Conservation (phyloP, 148 eudicot species). For the Amaranthus hypochondriacus region DNA sequence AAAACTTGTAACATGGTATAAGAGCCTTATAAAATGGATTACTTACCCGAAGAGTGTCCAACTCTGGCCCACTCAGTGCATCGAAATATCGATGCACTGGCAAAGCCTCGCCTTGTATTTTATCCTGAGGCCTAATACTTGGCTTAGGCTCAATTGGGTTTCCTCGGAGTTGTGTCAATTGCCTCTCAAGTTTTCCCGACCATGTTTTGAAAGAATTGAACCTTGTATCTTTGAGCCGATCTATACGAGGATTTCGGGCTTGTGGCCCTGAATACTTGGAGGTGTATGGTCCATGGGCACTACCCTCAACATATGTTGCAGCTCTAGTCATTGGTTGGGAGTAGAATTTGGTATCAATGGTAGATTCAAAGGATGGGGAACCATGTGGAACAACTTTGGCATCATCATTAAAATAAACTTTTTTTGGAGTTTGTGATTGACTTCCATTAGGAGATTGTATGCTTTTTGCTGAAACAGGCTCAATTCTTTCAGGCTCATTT, state of each 20-base stretch:
- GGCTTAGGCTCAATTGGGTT: constrained; percentile 34
- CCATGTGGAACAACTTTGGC: too few relatives aligned
- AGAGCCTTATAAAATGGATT: neutral
- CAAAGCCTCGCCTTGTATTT: constrained; percentile 37
- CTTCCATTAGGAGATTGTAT: constrained; percentile 48
- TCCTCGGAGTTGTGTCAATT: constrained; percentile 53
- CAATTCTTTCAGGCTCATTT: constrained; percentile 4
- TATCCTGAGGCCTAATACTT: constrained; percentile 21
- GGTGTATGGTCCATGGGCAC: constrained; percentile 18
- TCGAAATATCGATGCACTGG: constrained; percentile 80
- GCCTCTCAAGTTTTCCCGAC: constrained; percentile 81
- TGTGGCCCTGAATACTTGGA: constrained; percentile 21
- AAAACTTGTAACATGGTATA: neutral
- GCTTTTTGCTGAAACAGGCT: constrained; percentile 58
- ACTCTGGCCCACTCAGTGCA: constrained; percentile 86
- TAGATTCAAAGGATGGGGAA: neutral
- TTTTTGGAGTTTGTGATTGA: constrained; percentile 20
- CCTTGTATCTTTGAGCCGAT: constrained; percentile 43
- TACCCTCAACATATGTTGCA: constrained; percentile 20
- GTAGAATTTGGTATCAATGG: constrained; percentile 29
- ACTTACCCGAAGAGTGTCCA: constrained; percentile 75
- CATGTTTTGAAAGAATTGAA: constrained; percentile 82
- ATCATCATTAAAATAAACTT: constrained; percentile 40
- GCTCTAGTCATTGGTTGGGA: constrained; percentile 65
- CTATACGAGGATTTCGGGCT: constrained; percentile 25